Base-by-base conservation (phyloP, 2,329 filamentous ascomycete species). In the Harringtonia aguacate region DNA sequence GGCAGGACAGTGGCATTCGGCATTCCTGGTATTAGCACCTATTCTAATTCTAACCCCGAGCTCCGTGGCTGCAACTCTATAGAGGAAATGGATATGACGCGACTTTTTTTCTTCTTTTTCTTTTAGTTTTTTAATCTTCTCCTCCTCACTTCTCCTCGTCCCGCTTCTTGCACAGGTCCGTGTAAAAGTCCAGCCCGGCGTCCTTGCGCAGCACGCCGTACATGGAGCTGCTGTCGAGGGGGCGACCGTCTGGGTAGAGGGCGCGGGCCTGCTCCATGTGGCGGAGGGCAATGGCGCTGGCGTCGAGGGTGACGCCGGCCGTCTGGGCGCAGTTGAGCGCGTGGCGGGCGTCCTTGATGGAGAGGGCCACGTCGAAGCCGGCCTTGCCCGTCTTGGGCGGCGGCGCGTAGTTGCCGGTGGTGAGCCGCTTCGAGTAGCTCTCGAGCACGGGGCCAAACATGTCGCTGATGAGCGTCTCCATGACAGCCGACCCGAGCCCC, bases 361-460 rank as follows among this genome's bases (percentile, higher is more conserved):
- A 21, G 8, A 44, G 36, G 17, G 13, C 36, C 5, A 40, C 37
- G 17, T 40, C 43, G 31, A 45, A 45, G 31, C 43, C 43, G 22
- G 43, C 43, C 17, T 45, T 40, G 21, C 37, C 43, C 7, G 24
- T 6, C 15, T 18, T 31, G 4, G 37, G 30, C 20, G 36, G 31
- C 3, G 43, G 43, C 4, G 43, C 43, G 20, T 45, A 45, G 24
- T 29, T 34, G 31, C 37, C 43, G 7, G 43, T 45, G 17, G 43
- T 45, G 4, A 45, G 31, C n/a, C 43, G 43, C 31, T 40, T 36
- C 15, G 43, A 45, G 37, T 40, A 45, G 43, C 43, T 45, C 27
- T 45, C 37, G n/a, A 45, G 30, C 22, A 45, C 43, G 37, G 43
- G 43, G 17, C 43, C 43, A 17, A 45, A 45, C 43, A 45, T 45